Conservation (phyloP, 306 rosid genomes). For the Lathyrus aphaca region DNA sequence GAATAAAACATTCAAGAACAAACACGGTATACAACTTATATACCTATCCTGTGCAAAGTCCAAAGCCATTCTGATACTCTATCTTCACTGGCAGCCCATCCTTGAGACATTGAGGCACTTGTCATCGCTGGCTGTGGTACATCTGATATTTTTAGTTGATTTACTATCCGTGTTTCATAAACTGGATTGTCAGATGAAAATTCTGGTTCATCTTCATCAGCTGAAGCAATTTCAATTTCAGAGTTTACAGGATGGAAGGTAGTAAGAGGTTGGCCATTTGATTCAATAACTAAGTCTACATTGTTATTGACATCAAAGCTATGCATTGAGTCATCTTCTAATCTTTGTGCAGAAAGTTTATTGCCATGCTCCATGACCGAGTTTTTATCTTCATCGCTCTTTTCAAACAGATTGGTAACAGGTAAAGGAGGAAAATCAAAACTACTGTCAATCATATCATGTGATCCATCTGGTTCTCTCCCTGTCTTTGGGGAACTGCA, state of each 20-base stretch:
- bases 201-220: conserved; percentile 54
- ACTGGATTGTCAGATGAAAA: conserved; percentile 39
- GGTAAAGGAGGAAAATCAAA: conserved; percentile 74
- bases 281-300: conserved; percentile 69
- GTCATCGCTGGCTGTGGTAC: conserved; percentile 57
- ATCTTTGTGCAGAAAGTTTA: conserved; percentile 50
- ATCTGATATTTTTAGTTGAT: conserved; percentile 71
- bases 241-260: conserved; percentile 50
- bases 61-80: conserved; percentile 94
- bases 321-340: conserved; percentile 68
- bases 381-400: conserved; percentile 48
- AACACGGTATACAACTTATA: conserved; percentile 16
- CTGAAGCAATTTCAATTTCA: conserved; percentile 60
- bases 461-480: conserved; percentile 60
- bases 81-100: conserved; percentile 54
- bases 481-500: conserved; percentile 52
- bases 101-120: conserved; percentile 52
- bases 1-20: conserved; percentile 24
- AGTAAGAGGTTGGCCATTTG: conserved; percentile 51
- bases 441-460: conserved; percentile 48
- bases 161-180: conserved; percentile 50
- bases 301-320: conserved; percentile 75
- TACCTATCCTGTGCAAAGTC: conserved; percentile 95
- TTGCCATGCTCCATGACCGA: conserved; percentile 44
- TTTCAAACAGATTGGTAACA: conserved; percentile 64